A percentile compares a stretch with the other conserved stretches of the same genome.
Conservation (phyloP, 2,329 filamentous ascomycete genomes). For the Sclerotinia subarctica region DNA sequence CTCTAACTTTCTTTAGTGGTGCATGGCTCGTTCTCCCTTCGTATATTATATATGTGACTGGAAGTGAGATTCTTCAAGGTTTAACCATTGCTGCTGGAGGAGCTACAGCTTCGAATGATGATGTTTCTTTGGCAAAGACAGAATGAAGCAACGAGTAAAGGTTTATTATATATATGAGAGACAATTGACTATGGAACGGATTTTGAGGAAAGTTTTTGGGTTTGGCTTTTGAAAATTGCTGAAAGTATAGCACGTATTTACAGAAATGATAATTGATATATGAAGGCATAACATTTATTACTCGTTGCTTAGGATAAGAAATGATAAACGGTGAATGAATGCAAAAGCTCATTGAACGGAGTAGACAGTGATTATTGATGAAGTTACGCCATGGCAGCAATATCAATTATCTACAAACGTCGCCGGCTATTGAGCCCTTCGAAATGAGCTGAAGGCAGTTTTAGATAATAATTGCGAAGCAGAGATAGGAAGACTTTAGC, state of each 20-base stretch:
- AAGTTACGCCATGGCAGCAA: not conserved
- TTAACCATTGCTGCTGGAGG: constrained; percentile 46
- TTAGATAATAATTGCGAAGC: too few species aligned
- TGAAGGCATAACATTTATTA: too few species aligned
- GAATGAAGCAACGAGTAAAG: constrained; percentile 8
- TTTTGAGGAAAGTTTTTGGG: not conserved
- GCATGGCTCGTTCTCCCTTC: constrained; percentile 61
- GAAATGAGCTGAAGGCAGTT: too few species aligned
- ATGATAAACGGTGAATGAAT: too few species aligned
- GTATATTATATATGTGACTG: constrained; percentile 60
- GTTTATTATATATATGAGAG: not conserved
- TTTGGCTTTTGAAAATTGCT: not conserved
- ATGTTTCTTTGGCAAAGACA: constrained; percentile 29
- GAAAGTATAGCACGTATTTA: not conserved
- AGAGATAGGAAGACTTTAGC: too few species aligned
- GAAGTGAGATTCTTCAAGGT: constrained; percentile 58
- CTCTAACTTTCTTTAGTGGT: constrained; percentile 44
- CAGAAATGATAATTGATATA: not conserved
- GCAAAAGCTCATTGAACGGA: too few species aligned
- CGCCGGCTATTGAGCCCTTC: too few species aligned
- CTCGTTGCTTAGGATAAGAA: not conserved
- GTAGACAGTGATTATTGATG: not conserved
- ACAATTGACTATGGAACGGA: not conserved
- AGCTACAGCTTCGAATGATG: constrained; percentile 26
- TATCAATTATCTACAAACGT: not conserved